A percentile compares a stretch with the other conserved stretches of the same genome.
Evolutionary conservation across 805 yeast genomes (phyloP).

Genomic region (Candida khao-thaluensis): DNA sequence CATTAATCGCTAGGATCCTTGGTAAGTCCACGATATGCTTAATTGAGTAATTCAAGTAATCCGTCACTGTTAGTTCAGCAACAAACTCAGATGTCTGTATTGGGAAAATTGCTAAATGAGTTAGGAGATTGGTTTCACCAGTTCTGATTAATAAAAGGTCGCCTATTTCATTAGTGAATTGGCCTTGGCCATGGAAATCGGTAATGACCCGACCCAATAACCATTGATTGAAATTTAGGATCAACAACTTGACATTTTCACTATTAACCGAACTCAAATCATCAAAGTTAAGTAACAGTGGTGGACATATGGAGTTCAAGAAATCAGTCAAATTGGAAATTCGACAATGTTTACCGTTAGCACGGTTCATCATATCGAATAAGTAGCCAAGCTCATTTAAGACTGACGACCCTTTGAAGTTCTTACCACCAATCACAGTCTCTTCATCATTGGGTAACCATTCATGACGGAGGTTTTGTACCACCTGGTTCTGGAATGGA

Average conservation of each 20-base stretch:
- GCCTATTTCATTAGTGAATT: constrained; percentile 8
- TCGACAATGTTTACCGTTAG: constrained; percentile 74
- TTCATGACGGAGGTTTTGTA: constrained; percentile 50
- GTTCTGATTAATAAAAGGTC: constrained; percentile 11
- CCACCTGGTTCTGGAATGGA: constrained; percentile 62
- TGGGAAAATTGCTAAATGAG: constrained; percentile 10
- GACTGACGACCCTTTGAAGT: constrained; percentile 50
- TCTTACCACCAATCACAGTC: constrained; percentile 24
- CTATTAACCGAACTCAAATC: constrained; percentile 45
- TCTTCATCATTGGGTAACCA: constrained; percentile 44
- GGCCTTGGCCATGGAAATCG: constrained; percentile 41
- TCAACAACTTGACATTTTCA: constrained; percentile 40
- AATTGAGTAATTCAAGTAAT: constrained; percentile 11
- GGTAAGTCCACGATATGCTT: constrained; percentile 36
- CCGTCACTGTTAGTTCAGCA: neutral
- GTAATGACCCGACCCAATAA: constrained; percentile 49
- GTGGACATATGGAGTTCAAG: constrained; percentile 41
- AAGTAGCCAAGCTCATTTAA: constrained; percentile 84
- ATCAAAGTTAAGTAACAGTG: constrained; percentile 57
- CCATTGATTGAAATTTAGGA: constrained; percentile 59
- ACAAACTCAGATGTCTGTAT: no score
- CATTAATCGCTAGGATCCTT: constrained; percentile 60
- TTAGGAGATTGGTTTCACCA: constrained; percentile 25
- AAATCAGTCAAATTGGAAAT: constrained; percentile 70
- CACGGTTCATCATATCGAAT: constrained; percentile 86